Conservation (phyloP, 2,329 filamentous ascomycete species). For the Elsinoe perseae region DNA sequence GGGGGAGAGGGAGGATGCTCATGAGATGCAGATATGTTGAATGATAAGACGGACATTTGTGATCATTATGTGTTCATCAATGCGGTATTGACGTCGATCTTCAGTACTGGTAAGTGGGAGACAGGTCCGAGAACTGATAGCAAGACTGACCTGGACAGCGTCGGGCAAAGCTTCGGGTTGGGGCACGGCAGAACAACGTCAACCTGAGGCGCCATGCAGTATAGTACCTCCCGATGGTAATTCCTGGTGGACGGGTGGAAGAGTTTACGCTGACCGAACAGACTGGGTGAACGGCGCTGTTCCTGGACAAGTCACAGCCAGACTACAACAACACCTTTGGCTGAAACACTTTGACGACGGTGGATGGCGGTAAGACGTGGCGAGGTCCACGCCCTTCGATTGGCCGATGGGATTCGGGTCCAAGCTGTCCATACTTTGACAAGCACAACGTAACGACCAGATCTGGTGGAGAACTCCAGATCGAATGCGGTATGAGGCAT, state of each 20-base stretch:
- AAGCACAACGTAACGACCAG: slow-evolving; percentile 1
- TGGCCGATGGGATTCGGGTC: neutral
- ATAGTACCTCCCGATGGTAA: slow-evolving; percentile 37
- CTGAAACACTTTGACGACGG: slow-evolving; percentile 10
- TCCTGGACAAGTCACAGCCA: slow-evolving; percentile 34
- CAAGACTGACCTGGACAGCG: neutral
- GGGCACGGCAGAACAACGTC: slow-evolving; percentile 35
- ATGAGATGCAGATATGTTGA: neutral
- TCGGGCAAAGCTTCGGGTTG: slow-evolving; percentile 33
- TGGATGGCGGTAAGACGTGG: slow-evolving; percentile 4
- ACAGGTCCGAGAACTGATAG: neutral
- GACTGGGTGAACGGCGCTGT: slow-evolving; percentile 14
- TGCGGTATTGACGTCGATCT: neutral
- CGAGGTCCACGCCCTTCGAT: neutral
- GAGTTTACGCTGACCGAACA: neutral
- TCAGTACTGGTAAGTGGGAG: neutral
- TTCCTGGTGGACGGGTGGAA: slow-evolving; percentile 25
- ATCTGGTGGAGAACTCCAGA: neutral
- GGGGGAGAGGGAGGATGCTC: neutral
- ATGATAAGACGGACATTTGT: slow-evolving; percentile 1
- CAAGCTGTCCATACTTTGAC: slow-evolving; percentile 5
- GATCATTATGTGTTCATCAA: slow-evolving; percentile 5
- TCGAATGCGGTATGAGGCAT: neutral
- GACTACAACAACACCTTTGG: slow-evolving; percentile 18
- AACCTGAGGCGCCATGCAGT: slow-evolving; percentile 34